Conservation (phyloP, 192 early-diverging fungal species). For the Ambispora gerdemannii region DNA sequence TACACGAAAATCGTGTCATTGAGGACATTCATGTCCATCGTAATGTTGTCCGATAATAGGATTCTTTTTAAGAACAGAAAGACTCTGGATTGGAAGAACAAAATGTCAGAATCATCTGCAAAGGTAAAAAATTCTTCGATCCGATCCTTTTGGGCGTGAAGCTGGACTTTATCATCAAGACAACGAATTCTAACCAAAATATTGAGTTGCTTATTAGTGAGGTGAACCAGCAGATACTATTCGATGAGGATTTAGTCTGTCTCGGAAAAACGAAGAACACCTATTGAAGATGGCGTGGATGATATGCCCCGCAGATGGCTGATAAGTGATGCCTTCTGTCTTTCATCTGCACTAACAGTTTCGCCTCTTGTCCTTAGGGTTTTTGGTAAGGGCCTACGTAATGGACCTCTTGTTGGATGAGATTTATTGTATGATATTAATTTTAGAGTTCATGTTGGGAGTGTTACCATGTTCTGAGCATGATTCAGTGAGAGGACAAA, state of each 20-base stretch:
- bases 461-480: slow-evolving; percentile 25
- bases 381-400: slow-evolving; percentile 25
- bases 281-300: slow-evolving; percentile 17
- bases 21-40: slow-evolving; percentile 10
- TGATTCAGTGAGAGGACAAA: slow-evolving; percentile 15
- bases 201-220: slow-evolving; percentile 24
- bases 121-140: slow-evolving; percentile 3
- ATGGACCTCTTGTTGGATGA: slow-evolving; percentile 24
- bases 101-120: slow-evolving; percentile 20
- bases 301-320: slow-evolving; percentile 13
- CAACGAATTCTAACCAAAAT: slow-evolving; percentile 17
- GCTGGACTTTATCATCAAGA: slow-evolving; percentile 17
- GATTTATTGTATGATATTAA: slow-evolving; percentile 25
- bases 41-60: slow-evolving; percentile 10
- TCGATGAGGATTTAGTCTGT: slow-evolving; percentile 9
- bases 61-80: slow-evolving; percentile 7
- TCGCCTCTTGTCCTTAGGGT: slow-evolving; percentile 25
- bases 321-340: slow-evolving; percentile 2
- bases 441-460: slow-evolving; percentile 25
- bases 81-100: slow-evolving; percentile 9
- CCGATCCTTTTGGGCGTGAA: slow-evolving; percentile 9
- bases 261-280: slow-evolving; percentile 25
- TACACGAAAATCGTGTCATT: background rate
- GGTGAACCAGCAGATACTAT: slow-evolving; percentile 4
- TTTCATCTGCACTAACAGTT: background rate